Evolutionary conservation across 2,329 filamentous ascomycete genomes (phyloP).

Genomic region (Fusarium sp.): DNA sequence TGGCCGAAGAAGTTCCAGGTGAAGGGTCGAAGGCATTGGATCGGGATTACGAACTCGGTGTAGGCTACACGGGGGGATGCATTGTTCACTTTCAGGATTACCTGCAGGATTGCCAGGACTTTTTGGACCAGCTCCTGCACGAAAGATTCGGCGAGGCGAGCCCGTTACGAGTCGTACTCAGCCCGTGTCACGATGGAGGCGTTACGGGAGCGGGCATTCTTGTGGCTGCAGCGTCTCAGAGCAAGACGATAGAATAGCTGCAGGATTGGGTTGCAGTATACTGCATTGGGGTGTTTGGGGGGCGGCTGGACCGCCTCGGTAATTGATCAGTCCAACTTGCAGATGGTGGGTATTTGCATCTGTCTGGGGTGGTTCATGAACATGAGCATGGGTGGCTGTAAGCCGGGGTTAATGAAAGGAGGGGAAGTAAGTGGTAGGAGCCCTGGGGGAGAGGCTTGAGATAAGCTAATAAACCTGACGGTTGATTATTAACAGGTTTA

Average conservation of each 20-base stretch:
- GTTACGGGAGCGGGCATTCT: constrained; percentile 69
- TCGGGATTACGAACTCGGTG: constrained; percentile 66
- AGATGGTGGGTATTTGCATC: constrained; percentile 11
- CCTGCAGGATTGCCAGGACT: constrained; percentile 71
- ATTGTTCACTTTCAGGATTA: constrained; percentile 83
- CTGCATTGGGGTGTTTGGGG: constrained; percentile 11
- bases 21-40: constrained; percentile 24
- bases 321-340: constrained; percentile 25
- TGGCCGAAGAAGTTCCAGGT: constrained; percentile 70
- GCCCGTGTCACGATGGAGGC: constrained; percentile 67
- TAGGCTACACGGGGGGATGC: constrained; percentile 82
- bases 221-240: constrained; percentile 54
- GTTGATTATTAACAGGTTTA: constrained; percentile 10
- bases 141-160: constrained; percentile 39
- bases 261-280: constrained; percentile 25
- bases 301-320: constrained; percentile 33
- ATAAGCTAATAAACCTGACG: constrained; percentile 4
- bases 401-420: constrained; percentile 12
- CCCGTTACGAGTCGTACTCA: constrained; percentile 57
- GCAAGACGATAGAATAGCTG: constrained; percentile 46
- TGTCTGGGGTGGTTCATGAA: constrained; percentile 12
- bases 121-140: constrained; percentile 65
- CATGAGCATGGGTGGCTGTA: constrained; percentile 15
- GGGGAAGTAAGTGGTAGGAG: constrained; percentile 2
- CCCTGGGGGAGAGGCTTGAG: not conserved